Evolutionary conservation across 192 early-diverging fungal genomes (phyloP).

Genomic region (Backusella sp.): DNA sequence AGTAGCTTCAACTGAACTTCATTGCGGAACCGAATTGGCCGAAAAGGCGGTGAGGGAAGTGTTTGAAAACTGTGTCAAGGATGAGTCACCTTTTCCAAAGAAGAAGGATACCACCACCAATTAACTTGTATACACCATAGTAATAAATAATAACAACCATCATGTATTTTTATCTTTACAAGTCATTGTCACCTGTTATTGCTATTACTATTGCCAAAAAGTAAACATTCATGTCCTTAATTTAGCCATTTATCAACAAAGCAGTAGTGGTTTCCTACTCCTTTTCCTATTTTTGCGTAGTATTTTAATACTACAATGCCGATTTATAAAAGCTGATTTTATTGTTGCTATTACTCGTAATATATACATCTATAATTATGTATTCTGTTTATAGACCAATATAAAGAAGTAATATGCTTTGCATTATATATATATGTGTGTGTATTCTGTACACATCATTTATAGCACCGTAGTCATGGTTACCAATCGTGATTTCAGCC

Average conservation of each 20-base stretch:
- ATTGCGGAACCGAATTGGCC: slow-evolving; percentile 25
- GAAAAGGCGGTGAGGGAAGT: slow-evolving; percentile 27
- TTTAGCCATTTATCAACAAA: background rate
- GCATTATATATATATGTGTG: background rate
- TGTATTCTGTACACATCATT: background rate
- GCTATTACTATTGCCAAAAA: too few relatives aligned
- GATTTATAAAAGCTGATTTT: background rate
- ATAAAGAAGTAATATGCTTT: background rate
- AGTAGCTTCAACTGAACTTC: slow-evolving; percentile 25
- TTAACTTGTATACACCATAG: background rate
- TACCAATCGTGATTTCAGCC: slow-evolving; percentile 1
- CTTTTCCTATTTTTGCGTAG: background rate
- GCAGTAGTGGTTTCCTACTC: background rate
- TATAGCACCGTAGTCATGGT: background rate
- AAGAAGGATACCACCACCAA: background rate
- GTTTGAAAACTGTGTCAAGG: slow-evolving; percentile 31
- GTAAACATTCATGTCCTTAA: background rate
- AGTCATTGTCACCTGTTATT: too few relatives aligned
- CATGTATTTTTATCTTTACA: background rate
- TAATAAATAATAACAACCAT: background rate
- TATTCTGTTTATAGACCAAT: background rate
- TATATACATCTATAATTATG: too few relatives aligned
- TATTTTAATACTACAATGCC: background rate
- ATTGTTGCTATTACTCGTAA: too few relatives aligned
- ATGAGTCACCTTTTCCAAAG: slow-evolving; percentile 30